Base-by-base conservation (phyloP, 2,329 filamentous ascomycete species). In the Colletotrichum caudatum region DNA sequence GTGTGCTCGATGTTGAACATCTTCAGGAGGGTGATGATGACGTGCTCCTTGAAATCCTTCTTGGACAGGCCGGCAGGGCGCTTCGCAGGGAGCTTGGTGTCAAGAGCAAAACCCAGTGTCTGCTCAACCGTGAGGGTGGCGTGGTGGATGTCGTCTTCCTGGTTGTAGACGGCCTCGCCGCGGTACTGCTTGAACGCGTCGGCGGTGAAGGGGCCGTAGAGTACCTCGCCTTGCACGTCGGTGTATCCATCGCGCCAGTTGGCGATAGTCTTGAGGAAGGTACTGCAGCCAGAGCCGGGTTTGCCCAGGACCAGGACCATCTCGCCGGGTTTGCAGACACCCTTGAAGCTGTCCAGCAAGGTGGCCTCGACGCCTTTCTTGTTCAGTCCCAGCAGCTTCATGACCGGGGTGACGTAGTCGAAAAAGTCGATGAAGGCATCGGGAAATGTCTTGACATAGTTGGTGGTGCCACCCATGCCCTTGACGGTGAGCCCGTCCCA, bases 1-100 rank as follows among this genome's bases (percentile, higher is more conserved):
- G 94, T 97, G 80, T 97, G 94, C 80, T 95, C 92, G 65, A 97
- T 97, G 78, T 95, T 96, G 85, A 97, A 97, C 93, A 97, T 96
- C 78, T 93, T 94, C 63, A 97, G 85, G 71, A 97, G 85, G 77
- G 92, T 89, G 23, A 89, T 87, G 72, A 95, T 86, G 69, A 97
- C 90, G 75, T 90, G 90, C 61, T 92, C 86, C 83, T 95, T 95
- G 84, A 95, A 95, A 20, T 92, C 90, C 7, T 82, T 80, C 79
- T 93, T 92, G 50, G 88, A 90, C 75, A 96, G 87, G 29, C 93
- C 93, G 5, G 87, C 89, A 0, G 93, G 93, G 58, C 94, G 87
- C 80, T 95, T 94, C 20, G 92, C 91, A 7, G 95, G 94, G 18
- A 93, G 91, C 82, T 97, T 97, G 41, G 91, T 93, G 77, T 96